Evolutionary conservation across 257 asterid species (phyloP).

Genomic region (Datura wrightii): DNA sequence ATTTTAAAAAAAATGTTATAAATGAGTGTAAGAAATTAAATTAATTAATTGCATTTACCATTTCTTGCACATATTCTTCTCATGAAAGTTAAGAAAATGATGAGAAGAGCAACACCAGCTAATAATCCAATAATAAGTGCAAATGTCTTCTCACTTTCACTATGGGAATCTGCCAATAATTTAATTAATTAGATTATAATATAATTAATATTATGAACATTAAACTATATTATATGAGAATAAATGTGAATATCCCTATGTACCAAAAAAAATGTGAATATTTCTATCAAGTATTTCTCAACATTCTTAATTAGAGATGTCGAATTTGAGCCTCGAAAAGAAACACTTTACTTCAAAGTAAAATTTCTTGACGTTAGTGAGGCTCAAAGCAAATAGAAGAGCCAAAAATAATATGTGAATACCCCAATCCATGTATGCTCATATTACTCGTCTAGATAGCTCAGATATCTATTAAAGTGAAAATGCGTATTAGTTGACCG

Average conservation of each 20-base stretch:
- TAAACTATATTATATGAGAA: not conserved
- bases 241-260: not conserved
- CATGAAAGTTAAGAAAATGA: constrained; percentile 79
- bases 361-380: not conserved
- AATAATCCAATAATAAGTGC: constrained; percentile 81
- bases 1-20: not conserved
- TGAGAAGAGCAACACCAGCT: constrained; percentile 80
- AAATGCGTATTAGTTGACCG: not conserved
- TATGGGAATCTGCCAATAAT: constrained; percentile 51
- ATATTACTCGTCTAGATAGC: not conserved
- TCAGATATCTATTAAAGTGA: not conserved
- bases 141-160: constrained; percentile 83
- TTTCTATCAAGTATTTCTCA: not conserved
- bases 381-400: not conserved
- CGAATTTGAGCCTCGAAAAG: not conserved
- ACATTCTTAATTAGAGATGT: not conserved
- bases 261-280: not conserved
- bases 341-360: not conserved
- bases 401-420: no score
- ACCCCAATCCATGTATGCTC: not conserved
- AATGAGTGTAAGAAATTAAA: not conserved
- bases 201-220: not conserved
- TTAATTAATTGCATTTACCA: constrained; percentile 43
- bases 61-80: constrained; percentile 60
- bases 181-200: not conserved